Base-by-base conservation (phyloP, 2,329 filamentous ascomycete species). In the Calonectria pseudoreteaudii region DNA sequence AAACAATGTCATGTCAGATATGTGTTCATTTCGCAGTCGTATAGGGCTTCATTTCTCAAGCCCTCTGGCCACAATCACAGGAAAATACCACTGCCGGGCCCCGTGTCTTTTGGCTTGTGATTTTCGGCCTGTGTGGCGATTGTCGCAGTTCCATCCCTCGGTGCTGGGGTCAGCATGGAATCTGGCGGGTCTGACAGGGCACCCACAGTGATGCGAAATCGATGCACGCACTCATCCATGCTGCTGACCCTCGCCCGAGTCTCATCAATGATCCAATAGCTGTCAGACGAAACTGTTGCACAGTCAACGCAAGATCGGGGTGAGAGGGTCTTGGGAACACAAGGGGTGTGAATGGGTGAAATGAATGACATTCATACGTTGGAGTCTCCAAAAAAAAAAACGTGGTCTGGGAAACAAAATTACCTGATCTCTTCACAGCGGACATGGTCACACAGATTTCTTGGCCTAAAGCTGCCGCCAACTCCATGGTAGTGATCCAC, bases 161-260 rank as follows among this genome's bases (percentile, higher is more conserved):
- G 67, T 23, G 62, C 41, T 53, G 53, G 60, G 44, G 70, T 66
- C 64, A 60, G 52, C 64, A 66, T 44, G 64, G 64, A 62, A 68
- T 62, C 31, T 36, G 69, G 64, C 66, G 70, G 70, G 70, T 65
- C 66, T 53, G 44, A 28, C 68, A 62, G 44, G 68, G 68, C 68
- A 68, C 56, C 66, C 70, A 68, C 65, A 68, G 68, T 68, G 70
- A 65, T 66, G 69, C 69, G 52, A 71, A 52, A 38, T 34, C 41
- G 70, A 72, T 68, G 70, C 70, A 56, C 34, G 47, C 53, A 64
- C 65, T 62, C 49, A 52, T 30, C 49, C 60, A 64, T 64, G 60
- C 41, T n/a, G 47, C 49, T 41, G n/a, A 41, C 36, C 34, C 49
- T 66, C 31, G 26, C 30, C 26, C 16, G 30, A 31, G n/a, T 44